Percentiles rank a stretch among this genome's conserved stretches.
Conservation (phyloP, 139 green algal species). For the Volvox africanus region DNA sequence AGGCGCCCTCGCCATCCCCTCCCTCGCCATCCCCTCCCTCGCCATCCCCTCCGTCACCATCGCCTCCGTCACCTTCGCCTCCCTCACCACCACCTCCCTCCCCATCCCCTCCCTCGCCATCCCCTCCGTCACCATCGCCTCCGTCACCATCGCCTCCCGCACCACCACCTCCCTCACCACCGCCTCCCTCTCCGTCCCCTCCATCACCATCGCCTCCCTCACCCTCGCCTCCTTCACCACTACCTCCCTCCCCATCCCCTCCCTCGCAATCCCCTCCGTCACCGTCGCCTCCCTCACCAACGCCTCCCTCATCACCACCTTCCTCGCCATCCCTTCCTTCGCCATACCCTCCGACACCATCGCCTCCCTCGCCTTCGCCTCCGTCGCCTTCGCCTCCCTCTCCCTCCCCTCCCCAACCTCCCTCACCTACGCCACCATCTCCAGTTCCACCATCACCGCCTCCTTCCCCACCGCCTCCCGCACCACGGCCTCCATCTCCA, state of each 20-base stretch:
- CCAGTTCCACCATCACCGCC: not conserved
- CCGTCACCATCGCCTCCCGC: too few relatives aligned
- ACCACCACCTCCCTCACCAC: not conserved
- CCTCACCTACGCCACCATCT: not conserved
- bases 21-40: not conserved
- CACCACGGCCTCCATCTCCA: not conserved
- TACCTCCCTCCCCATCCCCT: not conserved
- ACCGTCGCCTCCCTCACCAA: not conserved
- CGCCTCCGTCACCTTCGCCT: not conserved
- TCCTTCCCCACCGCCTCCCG: not conserved
- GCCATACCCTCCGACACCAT: too few relatives aligned
- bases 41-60: not conserved
- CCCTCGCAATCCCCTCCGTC: not conserved
- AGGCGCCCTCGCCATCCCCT: not conserved
- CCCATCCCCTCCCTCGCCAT: not conserved
- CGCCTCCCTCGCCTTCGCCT: too few relatives aligned
- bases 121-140: not conserved
- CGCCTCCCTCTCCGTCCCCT: not conserved
- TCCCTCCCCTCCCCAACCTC: too few relatives aligned
- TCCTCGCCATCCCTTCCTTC: too few relatives aligned
- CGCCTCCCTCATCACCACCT: too few relatives aligned
- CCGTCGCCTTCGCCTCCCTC: too few relatives aligned
- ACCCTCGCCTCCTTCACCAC: not conserved
- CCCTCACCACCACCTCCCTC: not conserved
- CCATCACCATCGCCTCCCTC: not conserved